Conservation (phyloP, 2,329 filamentous ascomycete species). For the Aspergillus piperis region DNA sequence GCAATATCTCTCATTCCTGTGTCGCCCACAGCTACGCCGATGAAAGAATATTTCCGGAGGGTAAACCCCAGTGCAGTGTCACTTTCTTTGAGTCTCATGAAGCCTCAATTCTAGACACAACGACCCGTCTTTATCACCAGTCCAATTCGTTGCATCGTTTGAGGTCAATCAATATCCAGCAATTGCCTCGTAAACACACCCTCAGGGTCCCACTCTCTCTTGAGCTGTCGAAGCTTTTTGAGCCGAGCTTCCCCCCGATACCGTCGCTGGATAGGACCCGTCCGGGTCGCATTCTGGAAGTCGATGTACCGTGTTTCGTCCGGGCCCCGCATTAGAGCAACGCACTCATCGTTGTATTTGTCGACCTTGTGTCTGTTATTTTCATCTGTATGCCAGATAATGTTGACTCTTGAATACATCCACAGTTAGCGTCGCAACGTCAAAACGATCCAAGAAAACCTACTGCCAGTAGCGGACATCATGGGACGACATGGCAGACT, state of each 20-base stretch:
- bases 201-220: background rate
- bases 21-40: too few relatives aligned
- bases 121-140: too few relatives aligned
- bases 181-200: background rate
- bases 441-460: background rate
- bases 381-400: background rate
- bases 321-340: background rate
- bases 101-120: too few relatives aligned
- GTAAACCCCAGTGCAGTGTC: too few relatives aligned
- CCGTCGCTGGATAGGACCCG: background rate
- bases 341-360: background rate
- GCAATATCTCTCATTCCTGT: too few relatives aligned
- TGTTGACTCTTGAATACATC: background rate
- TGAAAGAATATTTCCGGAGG: too few relatives aligned
- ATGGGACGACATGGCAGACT: background rate
- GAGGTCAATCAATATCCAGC: background rate
- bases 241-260: background rate
- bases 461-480: slow-evolving; percentile 6
- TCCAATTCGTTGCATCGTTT: background rate
- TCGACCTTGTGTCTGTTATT: background rate
- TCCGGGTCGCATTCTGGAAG: background rate
- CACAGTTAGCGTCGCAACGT: background rate
- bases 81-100: too few relatives aligned
- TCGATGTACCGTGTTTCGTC: background rate
- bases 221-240: background rate